Base-by-base conservation (phyloP, 108 stramenopile genomes). In the Cyclostephanos invisitatus region DNA sequence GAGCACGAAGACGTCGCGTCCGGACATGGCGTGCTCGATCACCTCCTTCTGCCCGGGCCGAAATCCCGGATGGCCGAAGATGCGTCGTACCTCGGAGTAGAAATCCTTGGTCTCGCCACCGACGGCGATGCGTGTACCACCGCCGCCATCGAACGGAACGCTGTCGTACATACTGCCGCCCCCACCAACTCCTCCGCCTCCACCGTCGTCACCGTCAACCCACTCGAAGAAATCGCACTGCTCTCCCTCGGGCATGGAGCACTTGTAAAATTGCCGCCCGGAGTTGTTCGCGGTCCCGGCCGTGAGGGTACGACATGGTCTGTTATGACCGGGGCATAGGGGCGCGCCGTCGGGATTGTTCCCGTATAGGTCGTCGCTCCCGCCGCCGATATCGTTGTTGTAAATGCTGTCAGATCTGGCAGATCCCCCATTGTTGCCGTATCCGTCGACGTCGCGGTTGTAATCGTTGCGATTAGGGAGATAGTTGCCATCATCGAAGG, bases 1-100 rank as follows among this genome's bases (percentile, higher is more conserved):
- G 44, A 99, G 82, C 15, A 98, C 98, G 72, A 99, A 99, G 29
- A 92, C 96, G 74, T 99, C 99, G 38, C 82, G 64, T 2, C 96
- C 96, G 32, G 70, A 47, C 75, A 99, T 84, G 25, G 98, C 97
- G 68, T 88, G 84, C 68, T 94, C 78, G 47, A 98, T 91, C 65
- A 98, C 92, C 44, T 89, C 84, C 62, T 89, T 73, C 78, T 99
- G 99, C 20, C 96, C 96, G 14, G 84, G 83, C 2, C 99, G 93
- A 77, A 99, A 98, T 29, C 72, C 73, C 10, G 73, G 67, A 78
- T 95, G 94, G 7, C 96, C 97, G 81, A 96, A 98, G 20, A 84
- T 83, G 17, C 90, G 77, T 62, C 89, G 76, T 67, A 90, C 91
- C 56, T 93, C 91, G 9, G 67, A 27, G 46, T 64, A 55, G 38